Conservation (phyloP, 305 asterid genomes). For the Euphrasia arctica region DNA sequence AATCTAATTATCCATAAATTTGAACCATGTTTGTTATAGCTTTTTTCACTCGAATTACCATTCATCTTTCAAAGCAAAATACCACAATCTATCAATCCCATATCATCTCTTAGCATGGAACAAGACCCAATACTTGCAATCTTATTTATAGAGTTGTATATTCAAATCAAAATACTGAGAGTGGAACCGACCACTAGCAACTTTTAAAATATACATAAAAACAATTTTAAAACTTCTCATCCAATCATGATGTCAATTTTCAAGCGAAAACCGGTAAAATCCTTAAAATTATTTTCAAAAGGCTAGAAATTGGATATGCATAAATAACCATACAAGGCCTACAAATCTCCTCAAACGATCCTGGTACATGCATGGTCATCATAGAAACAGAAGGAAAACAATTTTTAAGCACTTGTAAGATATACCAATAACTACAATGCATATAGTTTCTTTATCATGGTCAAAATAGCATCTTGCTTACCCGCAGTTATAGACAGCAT, state of each 20-base stretch:
- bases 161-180: not conserved
- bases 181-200: not conserved
- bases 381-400: conserved; percentile 17
- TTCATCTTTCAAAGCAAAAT: not conserved
- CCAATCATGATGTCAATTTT: not conserved
- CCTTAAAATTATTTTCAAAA: not conserved
- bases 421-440: not conserved
- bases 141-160: not conserved
- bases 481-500: conserved; percentile 88
- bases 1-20: not conserved
- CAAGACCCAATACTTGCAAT: not conserved
- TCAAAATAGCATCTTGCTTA: conserved; percentile 35
- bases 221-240: not conserved
- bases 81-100: not conserved
- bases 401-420: conserved; percentile 12
- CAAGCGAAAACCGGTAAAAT: not conserved
- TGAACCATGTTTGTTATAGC: not conserved
- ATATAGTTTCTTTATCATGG: conserved; percentile 7
- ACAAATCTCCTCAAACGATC: not conserved
- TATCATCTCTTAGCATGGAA: not conserved
- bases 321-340: not conserved
- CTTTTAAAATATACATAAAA: not conserved
- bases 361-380: not conserved
- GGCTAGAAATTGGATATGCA: not conserved
- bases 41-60: not conserved